Evolutionary conservation across 73 alveolate genomes (phyloP), one percentile per base, ranked within the genome.

Genomic region (Stentor coeruleus): DNA sequence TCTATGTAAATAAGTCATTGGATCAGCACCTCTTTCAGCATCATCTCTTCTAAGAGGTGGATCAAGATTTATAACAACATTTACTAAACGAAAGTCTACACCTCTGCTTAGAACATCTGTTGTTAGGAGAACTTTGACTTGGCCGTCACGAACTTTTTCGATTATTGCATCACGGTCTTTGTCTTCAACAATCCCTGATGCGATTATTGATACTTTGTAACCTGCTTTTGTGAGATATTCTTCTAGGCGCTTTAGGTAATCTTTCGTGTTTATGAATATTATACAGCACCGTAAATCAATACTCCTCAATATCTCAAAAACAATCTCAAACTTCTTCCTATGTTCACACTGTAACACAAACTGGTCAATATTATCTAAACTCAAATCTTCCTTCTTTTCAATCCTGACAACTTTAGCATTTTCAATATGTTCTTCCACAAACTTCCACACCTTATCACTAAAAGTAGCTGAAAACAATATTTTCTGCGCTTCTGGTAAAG

Each of bases 101-200:
- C 93, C 96, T 79, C 96, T 74, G 35, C 93, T 85, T n/a, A 90
- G 58, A 2, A 90, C 39, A 88, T 90, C 82, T 35, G 96, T 90
- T 26, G 96, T 87, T n/a, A 90, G 49, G 38, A 90, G 72, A 11
- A 90, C 90, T 31, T 84, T 84, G 80, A 84, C 72, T 74, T 74
- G 74, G 1, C 94, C 88, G 3, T 59, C 59, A 41, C 87, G 82
- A 75, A 90, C 85, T 79, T 81, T 90, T 88, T 57, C 72, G 74
- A 90, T 84, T 39, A 83, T 77, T 81, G 87, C 94, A 77, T 87
- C 96, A 80, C 94, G 76, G 57, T 83, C 91, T 41, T 84, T 39
- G 3, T 49, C 74, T 30, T 36, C 85, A 91, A 90, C 90, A 49
- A 73, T 77, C 37, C 93, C 91, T 39, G 90, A 84, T 86, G 90